A percentile compares a stretch with the other conserved stretches of the same genome.
Conservation (phyloP, 108 stramenopile genomes). For the Thalassiosira profunda region DNA sequence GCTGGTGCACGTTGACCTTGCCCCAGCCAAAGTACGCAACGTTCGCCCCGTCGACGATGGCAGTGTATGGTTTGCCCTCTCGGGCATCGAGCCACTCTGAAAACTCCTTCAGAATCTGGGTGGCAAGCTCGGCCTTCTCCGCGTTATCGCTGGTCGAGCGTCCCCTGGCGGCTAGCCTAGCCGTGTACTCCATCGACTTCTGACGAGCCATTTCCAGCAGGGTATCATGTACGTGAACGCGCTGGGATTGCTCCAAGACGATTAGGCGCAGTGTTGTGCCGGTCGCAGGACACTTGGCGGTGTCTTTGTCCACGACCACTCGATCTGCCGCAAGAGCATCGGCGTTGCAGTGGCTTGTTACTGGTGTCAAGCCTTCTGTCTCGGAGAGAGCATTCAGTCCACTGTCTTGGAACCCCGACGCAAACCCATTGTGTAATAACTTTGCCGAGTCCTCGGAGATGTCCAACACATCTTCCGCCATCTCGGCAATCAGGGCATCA, state of each 20-base stretch:
- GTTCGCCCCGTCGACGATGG: constrained; percentile 53
- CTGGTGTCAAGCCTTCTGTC: constrained; percentile 28
- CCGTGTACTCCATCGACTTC: constrained; percentile 47
- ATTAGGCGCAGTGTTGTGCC: constrained; percentile 47
- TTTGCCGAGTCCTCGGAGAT: constrained; percentile 46
- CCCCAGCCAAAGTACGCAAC: constrained; percentile 60
- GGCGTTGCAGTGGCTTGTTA: constrained; percentile 13
- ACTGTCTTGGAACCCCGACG: constrained; percentile 27
- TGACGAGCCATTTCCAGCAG: constrained; percentile 44
- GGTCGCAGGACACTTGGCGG: constrained; percentile 44
- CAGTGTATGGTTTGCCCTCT: constrained; percentile 36
- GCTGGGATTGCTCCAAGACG: constrained; percentile 41
- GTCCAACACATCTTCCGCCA: constrained; percentile 56
- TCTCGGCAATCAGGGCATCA: constrained; percentile 38
- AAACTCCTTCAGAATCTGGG: constrained; percentile 42
- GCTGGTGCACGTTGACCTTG: constrained; percentile 43
- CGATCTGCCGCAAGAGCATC: constrained; percentile 36
- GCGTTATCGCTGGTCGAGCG: constrained; percentile 31
- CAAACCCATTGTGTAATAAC: constrained; percentile 35
- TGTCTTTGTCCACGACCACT: constrained; percentile 37
- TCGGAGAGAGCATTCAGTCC: constrained; percentile 24
- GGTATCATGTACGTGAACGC: constrained; percentile 45
- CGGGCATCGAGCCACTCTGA: constrained; percentile 47
- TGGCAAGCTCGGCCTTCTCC: constrained; percentile 47
- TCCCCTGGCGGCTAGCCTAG: constrained; percentile 38